Base-by-base conservation (phyloP, 2,329 filamentous ascomycete species). In the Fusarium lateritium region DNA sequence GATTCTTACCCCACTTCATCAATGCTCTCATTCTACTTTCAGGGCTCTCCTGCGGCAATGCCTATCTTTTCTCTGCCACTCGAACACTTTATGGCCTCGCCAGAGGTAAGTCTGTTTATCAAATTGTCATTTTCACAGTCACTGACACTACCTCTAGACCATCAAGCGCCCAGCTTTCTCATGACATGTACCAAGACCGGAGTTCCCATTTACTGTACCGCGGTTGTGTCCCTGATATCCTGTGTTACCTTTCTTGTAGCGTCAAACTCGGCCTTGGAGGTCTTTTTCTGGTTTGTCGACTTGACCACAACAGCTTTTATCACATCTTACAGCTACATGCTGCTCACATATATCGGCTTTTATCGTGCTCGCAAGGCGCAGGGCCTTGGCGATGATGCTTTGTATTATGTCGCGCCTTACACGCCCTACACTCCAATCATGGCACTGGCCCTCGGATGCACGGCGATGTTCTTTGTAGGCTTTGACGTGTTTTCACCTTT, bases 21-120 rank as follows among this genome's bases (percentile, higher is more conserved):
- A 89, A 89, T 71, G 86, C 85, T 14, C 87, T 88, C n/a, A 88
- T 92, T 68, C 81, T 92, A 39, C 87, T 89, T 11, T 79, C 75
- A 13, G 79, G 76, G 28, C 73, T 76, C 65, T 81, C 79, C 31
- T 80, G 79, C 45, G 83, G 82, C 10, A 84, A 84, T 64, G 82
- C 80, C 15, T 83, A 83, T 70, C 79, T 84, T 15, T 84, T 84
- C 72, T 80, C 81, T 22, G 78, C 81, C 2, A 81, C 78, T 13
- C 76, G 83, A 40, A 83, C 82, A 4, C 79, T 84, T 8, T 83
- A 83, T 63, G 81, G 82, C 38, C 81, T 87, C 19, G 83, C 85
- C 5, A 45, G 49, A 55, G 49, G 56, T 45, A 26, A 39, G 24
- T 6, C 1, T 33, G 3, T 17, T 40, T 15, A 10, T 7, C 47